Evolutionary conservation across 805 yeast species (phyloP).

Genomic region (Ogataea salicorniae): DNA sequence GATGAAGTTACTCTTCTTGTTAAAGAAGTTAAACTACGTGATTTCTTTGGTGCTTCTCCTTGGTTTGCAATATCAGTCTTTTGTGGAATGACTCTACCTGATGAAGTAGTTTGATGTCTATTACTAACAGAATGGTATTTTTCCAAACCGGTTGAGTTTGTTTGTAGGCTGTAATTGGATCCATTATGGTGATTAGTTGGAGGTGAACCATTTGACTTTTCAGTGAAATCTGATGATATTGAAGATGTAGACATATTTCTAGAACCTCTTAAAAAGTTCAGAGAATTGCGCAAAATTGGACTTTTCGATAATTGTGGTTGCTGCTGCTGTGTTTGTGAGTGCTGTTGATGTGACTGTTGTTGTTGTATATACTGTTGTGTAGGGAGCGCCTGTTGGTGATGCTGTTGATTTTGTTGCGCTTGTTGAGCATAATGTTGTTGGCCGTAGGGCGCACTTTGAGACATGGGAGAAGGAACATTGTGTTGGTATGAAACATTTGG

Average conservation of each 20-base stretch:
- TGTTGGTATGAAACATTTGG: slow-evolving; percentile 1
- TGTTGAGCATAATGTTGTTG: slow-evolving; percentile 1
- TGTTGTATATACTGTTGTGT: background rate
- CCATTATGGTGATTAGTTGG: background rate
- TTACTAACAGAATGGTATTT: slow-evolving; percentile 30
- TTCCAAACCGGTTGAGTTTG: slow-evolving; percentile 20
- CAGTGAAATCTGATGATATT: slow-evolving; percentile 14
- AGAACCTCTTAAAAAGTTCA: slow-evolving; percentile 30
- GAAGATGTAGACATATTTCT: slow-evolving; percentile 23
- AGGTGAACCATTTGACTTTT: background rate
- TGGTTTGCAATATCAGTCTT: slow-evolving; percentile 32
- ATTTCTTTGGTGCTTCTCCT: slow-evolving; percentile 34
- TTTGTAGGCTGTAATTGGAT: background rate
- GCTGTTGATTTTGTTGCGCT: slow-evolving; percentile 2
- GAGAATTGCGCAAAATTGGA: slow-evolving; percentile 36
- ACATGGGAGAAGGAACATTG: background rate
- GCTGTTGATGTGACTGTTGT: slow-evolving; percentile 5
- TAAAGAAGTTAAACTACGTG: slow-evolving; percentile 42
- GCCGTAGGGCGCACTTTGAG: too few species aligned
- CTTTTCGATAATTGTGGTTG: slow-evolving; percentile 20
- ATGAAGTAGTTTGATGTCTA: slow-evolving; percentile 35
- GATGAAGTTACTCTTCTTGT: slow-evolving; percentile 35
- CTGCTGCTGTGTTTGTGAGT: slow-evolving; percentile 8
- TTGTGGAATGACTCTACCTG: slow-evolving; percentile 43
- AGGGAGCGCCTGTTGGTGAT: slow-evolving; percentile 6